Conservation (phyloP, 768 basidiomycete genomes). For the Suillus tomentosus region DNA sequence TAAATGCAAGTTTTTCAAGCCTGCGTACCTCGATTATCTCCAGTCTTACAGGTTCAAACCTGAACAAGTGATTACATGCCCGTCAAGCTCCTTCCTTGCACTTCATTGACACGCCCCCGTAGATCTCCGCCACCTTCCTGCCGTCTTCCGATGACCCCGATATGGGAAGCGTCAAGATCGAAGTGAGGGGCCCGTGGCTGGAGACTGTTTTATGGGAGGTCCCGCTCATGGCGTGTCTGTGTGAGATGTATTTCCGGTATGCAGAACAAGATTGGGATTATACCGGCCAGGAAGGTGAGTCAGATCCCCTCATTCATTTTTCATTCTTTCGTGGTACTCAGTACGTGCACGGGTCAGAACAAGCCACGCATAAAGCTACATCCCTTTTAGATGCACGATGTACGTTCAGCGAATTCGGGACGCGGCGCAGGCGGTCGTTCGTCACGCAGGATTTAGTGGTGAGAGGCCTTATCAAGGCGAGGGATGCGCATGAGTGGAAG, state of each 20-base stretch:
- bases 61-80: slow-evolving; percentile 30
- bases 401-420: slow-evolving; percentile 84
- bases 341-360: slow-evolving; percentile 44
- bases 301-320: neutral
- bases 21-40: slow-evolving; percentile 78
- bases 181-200: slow-evolving; percentile 70
- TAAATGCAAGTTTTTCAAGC: slow-evolving; percentile 74
- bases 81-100: neutral
- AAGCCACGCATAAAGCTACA: slow-evolving; percentile 72
- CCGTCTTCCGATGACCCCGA: slow-evolving; percentile 53
- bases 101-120: slow-evolving; percentile 21
- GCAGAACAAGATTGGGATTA: slow-evolving; percentile 83
- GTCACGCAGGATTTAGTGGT: slow-evolving; percentile 79
- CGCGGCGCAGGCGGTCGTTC: slow-evolving; percentile 76
- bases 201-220: slow-evolving; percentile 96
- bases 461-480: slow-evolving; percentile 64
- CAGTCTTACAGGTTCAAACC: slow-evolving; percentile 69
- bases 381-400: slow-evolving; percentile 65
- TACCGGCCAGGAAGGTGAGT: slow-evolving; percentile 74
- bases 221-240: slow-evolving; percentile 89
- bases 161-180: slow-evolving; percentile 71
- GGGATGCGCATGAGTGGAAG: slow-evolving; percentile 19
- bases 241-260: slow-evolving; percentile 83
- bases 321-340: neutral
- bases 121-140: slow-evolving; percentile 66